A percentile compares a stretch with the other conserved stretches of the same genome.
phyloP scores from a whole-genome alignment of 257 asterid genomes.

The Nicotiana tomentosiformis region DNA sequence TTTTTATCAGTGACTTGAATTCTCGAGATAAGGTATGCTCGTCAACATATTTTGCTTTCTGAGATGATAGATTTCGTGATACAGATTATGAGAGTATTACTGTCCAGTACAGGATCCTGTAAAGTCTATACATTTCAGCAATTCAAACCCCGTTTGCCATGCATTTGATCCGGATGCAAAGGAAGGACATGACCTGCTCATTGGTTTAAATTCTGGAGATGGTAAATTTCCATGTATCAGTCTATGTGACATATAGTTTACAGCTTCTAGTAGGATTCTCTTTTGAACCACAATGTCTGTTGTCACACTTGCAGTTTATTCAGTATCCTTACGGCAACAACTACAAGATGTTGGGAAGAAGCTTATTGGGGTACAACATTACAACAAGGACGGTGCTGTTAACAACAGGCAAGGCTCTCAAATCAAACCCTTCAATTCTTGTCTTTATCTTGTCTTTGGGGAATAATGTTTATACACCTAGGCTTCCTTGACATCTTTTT shows the following conservation, averaged over 20 bases:
- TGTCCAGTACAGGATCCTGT: constrained; percentile 77
- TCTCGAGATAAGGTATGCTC: constrained; percentile 92
- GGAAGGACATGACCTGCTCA: constrained; percentile 97
- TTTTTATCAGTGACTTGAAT: constrained; percentile 83
- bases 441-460: background rate
- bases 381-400: constrained; percentile 90
- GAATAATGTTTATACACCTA: background rate
- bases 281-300: constrained; percentile 13
- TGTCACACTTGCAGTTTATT: constrained; percentile 63
- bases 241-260: background rate
- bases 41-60: constrained; percentile 12
- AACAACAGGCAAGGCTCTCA: constrained; percentile 57
- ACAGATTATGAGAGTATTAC: constrained; percentile 34
- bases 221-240: constrained; percentile 34
- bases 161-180: constrained; percentile 93
- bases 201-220: constrained; percentile 93
- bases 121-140: constrained; percentile 89
- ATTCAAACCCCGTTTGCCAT: constrained; percentile 90
- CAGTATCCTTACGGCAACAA: constrained; percentile 89
- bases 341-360: constrained; percentile 96
- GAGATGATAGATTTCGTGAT: background rate
- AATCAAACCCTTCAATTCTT: background rate
- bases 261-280: background rate
- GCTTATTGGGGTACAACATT: constrained; percentile 98
- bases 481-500: background rate